Conservation (phyloP, 257 asterid genomes). For the Nicotiana paniculata region DNA sequence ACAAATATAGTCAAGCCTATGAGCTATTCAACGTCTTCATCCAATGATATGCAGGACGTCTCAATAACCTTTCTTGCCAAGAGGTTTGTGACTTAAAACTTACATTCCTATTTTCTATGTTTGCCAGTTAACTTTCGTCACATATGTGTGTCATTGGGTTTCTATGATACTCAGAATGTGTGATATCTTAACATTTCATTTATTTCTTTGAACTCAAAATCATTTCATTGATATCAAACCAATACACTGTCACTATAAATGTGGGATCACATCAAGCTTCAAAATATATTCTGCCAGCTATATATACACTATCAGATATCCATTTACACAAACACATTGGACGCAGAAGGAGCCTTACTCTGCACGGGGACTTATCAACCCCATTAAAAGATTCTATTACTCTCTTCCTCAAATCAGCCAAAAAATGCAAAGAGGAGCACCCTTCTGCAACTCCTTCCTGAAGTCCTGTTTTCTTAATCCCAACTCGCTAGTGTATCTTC, state of each 20-base stretch:
- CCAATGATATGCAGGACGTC: slow-evolving; percentile 57
- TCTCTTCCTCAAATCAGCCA: not conserved
- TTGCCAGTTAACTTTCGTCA: not conserved
- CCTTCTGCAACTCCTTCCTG: not conserved
- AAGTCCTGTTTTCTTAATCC: not conserved
- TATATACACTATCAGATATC: not conserved
- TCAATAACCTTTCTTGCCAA: slow-evolving; percentile 64
- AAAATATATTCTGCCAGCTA: not conserved
- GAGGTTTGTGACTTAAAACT: slow-evolving; percentile 52
- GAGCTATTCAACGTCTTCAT: slow-evolving; percentile 43
- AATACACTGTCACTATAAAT: not conserved
- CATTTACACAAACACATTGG: not conserved
- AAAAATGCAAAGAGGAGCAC: not conserved
- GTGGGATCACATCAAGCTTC: not conserved
- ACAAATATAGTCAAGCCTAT: slow-evolving; percentile 69
- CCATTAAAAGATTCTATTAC: not conserved
- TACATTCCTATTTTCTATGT: slow-evolving; percentile 11
- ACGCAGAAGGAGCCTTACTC: not conserved
- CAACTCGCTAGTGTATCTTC: not conserved
- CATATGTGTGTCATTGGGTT: not conserved
- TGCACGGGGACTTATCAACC: not conserved
- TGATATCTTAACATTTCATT: not conserved
- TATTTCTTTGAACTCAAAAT: not conserved
- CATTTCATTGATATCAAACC: not conserved
- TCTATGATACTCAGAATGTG: not conserved